Conservation (phyloP, 345 rosid species). For the Excoecaria agallocha region DNA sequence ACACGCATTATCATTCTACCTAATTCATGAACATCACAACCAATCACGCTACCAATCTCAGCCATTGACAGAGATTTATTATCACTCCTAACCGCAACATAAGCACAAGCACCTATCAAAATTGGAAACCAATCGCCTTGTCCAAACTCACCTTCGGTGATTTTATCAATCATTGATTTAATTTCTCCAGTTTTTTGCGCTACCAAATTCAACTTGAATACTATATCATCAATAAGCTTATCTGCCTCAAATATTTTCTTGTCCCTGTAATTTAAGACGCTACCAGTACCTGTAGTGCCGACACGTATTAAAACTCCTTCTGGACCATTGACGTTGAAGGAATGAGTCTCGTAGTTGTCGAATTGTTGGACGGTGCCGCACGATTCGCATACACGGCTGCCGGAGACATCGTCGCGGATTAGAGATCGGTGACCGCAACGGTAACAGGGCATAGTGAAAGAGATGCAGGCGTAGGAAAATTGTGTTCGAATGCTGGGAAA, state of each 20-base stretch:
- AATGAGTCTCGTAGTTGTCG: slow-evolving; percentile 46
- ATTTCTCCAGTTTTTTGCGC: slow-evolving; percentile 26
- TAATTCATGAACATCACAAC: slow-evolving; percentile 57
- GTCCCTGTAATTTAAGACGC: slow-evolving; percentile 45
- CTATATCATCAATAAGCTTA: slow-evolving; percentile 37
- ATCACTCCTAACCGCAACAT: slow-evolving; percentile 48
- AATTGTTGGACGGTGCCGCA: slow-evolving; percentile 48
- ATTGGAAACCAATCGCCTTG: slow-evolving; percentile 63
- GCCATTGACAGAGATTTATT: slow-evolving; percentile 47
- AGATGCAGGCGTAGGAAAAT: not conserved
- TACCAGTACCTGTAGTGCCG: slow-evolving; percentile 62
- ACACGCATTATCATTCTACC: slow-evolving; percentile 72
- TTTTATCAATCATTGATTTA: slow-evolving; percentile 34
- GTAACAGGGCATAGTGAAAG: slow-evolving; percentile 32
- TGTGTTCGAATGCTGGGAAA: not conserved
- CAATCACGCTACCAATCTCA: slow-evolving; percentile 41
- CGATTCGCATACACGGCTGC: slow-evolving; percentile 36
- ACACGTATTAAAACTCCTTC: slow-evolving; percentile 50
- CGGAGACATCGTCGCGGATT: slow-evolving; percentile 45
- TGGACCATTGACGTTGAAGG: slow-evolving; percentile 48
- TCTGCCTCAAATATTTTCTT: slow-evolving; percentile 62
- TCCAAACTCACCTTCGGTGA: slow-evolving; percentile 69
- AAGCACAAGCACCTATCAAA: slow-evolving; percentile 70
- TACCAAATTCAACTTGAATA: slow-evolving; percentile 31
- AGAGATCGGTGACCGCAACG: slow-evolving; percentile 45